Percentiles rank a stretch among this genome's conserved stretches.
These are phyloP conservation scores for Annulohypoxylon moriforme DNA, from an alignment of 495 filamentous ascomycete genomes.

Conservation along the genomic window DNA sequence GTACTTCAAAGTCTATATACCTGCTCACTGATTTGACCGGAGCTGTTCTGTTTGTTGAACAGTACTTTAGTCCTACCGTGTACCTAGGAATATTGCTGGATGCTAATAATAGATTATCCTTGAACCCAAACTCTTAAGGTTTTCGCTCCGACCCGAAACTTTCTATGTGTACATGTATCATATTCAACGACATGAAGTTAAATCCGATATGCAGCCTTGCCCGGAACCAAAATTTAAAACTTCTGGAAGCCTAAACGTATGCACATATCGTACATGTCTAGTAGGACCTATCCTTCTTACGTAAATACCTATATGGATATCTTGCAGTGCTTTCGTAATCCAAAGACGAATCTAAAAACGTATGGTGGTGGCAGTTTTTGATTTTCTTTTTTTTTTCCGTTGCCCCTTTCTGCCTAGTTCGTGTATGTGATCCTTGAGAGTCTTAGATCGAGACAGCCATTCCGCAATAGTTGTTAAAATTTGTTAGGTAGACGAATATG, in stretches of 20 bases:
- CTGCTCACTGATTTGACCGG: neutral
- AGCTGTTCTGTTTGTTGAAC: neutral
- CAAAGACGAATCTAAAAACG: neutral
- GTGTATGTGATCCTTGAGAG: too few species aligned
- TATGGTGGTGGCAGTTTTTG: neutral
- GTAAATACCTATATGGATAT: neutral
- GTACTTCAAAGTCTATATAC: conserved; percentile 2
- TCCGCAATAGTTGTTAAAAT: neutral
- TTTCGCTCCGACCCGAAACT: conserved; percentile 35
- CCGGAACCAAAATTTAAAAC: neutral
- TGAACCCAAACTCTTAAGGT: neutral
- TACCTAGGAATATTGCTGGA: neutral
- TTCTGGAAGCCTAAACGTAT: neutral
- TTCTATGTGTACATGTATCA: neutral
- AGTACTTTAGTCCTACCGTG: conserved; percentile 1
- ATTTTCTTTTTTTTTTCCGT: neutral
- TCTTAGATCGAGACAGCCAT: neutral
- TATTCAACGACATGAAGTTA: neutral
- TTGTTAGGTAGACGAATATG: too few species aligned
- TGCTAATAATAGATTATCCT: conserved; percentile 34
- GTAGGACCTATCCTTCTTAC: neutral
- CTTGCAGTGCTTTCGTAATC: neutral
- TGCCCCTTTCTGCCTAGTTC: neutral
- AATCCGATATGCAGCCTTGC: neutral
- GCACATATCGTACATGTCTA: too few species aligned